Conservation (phyloP, 331 rosid species). For the Malus hybrid region DNA sequence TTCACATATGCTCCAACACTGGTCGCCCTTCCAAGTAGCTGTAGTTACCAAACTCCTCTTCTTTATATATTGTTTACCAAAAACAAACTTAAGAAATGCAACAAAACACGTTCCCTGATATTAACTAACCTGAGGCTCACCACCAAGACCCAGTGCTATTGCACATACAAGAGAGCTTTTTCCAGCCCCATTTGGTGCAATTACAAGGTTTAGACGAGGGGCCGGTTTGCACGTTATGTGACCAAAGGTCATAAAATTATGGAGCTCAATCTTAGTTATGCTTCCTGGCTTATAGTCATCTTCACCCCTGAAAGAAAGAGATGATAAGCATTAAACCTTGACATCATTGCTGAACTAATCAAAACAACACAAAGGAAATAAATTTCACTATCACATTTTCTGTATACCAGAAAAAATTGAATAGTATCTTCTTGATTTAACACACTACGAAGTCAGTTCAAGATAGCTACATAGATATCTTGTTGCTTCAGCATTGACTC, state of each 20-base stretch:
- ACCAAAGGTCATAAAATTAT: conserved; percentile 85
- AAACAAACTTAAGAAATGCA: not conserved
- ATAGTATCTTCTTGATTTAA: not conserved
- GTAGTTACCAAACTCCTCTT: conserved; percentile 15
- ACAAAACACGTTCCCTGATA: not conserved
- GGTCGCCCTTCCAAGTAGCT: conserved; percentile 88
- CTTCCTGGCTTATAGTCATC: conserved; percentile 95
- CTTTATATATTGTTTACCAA: conserved; percentile 1
- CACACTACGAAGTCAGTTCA: not conserved
- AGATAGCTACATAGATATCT: not conserved
- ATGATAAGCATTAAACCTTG: conserved; percentile 7
- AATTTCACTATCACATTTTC: not conserved
- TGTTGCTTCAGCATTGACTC: not conserved
- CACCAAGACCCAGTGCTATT: conserved; percentile 98
- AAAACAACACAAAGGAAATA: not conserved
- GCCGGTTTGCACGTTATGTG: conserved; percentile 74
- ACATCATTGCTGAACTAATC: not conserved
- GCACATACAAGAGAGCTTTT: conserved; percentile 97
- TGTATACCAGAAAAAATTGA: not conserved
- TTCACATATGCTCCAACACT: conserved; percentile 79
- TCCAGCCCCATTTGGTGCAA: conserved; percentile 96
- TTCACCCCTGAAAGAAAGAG: conserved; percentile 58
- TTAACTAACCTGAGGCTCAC: conserved; percentile 91
- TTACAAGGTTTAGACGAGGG: conserved; percentile 86
- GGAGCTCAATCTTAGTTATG: conserved; percentile 79